These are phyloP conservation scores for Ceratocystiopsis sp. DNA, from an alignment of 2,329 filamentous ascomycete genomes.

Conservation along the genomic window DNA sequence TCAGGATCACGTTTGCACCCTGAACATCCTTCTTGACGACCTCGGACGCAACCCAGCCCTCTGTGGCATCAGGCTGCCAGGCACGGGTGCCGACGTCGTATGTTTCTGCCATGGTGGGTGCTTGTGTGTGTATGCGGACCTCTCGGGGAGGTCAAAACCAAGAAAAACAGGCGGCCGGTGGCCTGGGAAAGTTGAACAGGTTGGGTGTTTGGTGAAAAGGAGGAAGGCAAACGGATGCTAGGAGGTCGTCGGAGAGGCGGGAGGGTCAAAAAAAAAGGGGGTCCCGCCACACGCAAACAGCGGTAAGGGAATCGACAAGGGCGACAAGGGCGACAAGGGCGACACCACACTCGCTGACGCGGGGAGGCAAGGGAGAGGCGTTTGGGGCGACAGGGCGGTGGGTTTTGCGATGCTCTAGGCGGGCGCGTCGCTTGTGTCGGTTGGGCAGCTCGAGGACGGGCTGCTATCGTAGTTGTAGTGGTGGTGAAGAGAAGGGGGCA, in stretches of 20 bases:
- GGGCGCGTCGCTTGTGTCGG: too few relatives aligned
- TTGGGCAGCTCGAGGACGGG: too few relatives aligned
- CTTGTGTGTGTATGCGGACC: too few relatives aligned
- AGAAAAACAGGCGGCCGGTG: constrained; percentile 16
- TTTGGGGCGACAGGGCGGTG: too few relatives aligned
- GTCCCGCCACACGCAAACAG: not conserved
- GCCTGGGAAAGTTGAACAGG: constrained; percentile 1
- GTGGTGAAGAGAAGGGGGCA: not conserved
- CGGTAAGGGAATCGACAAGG: too few relatives aligned
- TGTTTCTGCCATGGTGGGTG: constrained; percentile 62
- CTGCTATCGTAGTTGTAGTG: not conserved
- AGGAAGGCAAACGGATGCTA: not conserved
- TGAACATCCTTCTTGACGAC: constrained; percentile 70
- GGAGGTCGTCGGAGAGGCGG: not conserved
- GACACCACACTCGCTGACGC: too few relatives aligned
- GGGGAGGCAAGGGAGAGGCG: too few relatives aligned
- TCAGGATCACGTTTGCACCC: constrained; percentile 71
- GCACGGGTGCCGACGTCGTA: constrained; percentile 95
- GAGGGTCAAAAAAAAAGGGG: constrained; percentile 3
- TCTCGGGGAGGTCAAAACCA: constrained; percentile 13
- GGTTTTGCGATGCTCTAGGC: not conserved
- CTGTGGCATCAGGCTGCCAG: constrained; percentile 91
- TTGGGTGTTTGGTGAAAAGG: not conserved
- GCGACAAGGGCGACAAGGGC: too few relatives aligned
- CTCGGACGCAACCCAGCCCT: constrained; percentile 96